phyloP scores from a whole-genome alignment of 2,329 filamentous ascomycete genomes.

The Kalmusia sp. region DNA sequence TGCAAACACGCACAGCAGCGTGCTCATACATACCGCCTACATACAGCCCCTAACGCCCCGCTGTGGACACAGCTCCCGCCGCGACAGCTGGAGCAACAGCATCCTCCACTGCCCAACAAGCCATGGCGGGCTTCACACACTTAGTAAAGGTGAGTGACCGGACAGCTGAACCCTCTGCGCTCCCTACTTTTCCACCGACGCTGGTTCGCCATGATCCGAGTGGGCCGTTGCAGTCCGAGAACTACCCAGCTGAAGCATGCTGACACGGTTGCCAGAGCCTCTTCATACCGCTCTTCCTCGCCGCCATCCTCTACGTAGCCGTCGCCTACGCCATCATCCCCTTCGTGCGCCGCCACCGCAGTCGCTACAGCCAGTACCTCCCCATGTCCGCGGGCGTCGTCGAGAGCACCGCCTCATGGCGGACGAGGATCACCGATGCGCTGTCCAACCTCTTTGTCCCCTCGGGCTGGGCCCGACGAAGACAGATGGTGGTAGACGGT shows the following conservation, averaged over 20 bases:
- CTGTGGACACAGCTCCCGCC: not conserved
- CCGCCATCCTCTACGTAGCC: slow-evolving; percentile 51
- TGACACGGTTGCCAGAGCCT: slow-evolving; percentile 46
- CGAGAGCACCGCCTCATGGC: slow-evolving; percentile 30
- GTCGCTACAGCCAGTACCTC: slow-evolving; percentile 53
- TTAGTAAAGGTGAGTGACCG: slow-evolving; percentile 42
- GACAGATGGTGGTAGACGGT: slow-evolving; percentile 38
- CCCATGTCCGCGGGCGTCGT: slow-evolving; percentile 45
- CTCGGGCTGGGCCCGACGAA: slow-evolving; percentile 34
- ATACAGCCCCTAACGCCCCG: not conserved
- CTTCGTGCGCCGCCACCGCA: slow-evolving; percentile 52
- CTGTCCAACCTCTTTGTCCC: slow-evolving; percentile 42
- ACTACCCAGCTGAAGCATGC: slow-evolving; percentile 2
- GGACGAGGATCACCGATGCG: slow-evolving; percentile 44
- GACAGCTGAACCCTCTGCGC: too few relatives aligned
- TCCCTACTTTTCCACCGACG: too few relatives aligned
- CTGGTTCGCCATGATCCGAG: not conserved
- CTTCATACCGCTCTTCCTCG: slow-evolving; percentile 54
- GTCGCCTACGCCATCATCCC: slow-evolving; percentile 52
- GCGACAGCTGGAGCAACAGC: too few relatives aligned
- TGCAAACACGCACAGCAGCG: not conserved
- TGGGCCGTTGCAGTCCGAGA: not conserved
- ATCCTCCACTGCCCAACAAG: not conserved
- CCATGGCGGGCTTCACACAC: slow-evolving; percentile 43
- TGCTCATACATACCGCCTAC: not conserved